phyloP scores from a whole-genome alignment of 2,329 filamentous ascomycete genomes.

The Cordyceps sp. region DNA sequence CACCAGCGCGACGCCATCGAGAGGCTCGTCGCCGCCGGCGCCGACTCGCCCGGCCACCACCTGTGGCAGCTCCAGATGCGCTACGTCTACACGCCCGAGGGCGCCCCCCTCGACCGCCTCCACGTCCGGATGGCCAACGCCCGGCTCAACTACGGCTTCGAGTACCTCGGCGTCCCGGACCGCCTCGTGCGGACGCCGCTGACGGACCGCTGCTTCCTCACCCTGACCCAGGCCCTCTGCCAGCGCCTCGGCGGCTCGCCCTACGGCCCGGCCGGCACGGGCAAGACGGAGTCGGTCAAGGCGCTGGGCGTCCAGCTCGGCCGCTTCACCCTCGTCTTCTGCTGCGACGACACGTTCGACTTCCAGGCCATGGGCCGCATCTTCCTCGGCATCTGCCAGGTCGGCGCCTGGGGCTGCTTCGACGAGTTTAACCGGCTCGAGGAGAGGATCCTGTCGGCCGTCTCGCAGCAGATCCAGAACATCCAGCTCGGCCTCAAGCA shows the following conservation, averaged over 20 bases:
- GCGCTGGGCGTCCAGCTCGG: conserved; percentile 91
- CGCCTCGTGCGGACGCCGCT: conserved; percentile 91
- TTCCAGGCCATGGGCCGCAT: conserved; percentile 99
- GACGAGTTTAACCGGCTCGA: conserved; percentile 99
- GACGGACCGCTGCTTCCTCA: conserved; percentile 96
- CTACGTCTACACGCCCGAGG: conserved; percentile 71
- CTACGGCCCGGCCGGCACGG: conserved; percentile 92
- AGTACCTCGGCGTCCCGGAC: conserved; percentile 93
- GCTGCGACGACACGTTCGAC: conserved; percentile 98
- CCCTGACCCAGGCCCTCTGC: conserved; percentile 86
- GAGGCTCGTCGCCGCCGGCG: conserved; percentile 62
- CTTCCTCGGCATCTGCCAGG: conserved; percentile 96
- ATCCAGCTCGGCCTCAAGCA: conserved; percentile 93
- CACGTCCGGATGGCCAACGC: conserved; percentile 96
- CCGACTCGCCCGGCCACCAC: conserved; percentile 63
- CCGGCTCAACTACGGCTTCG: conserved; percentile 87
- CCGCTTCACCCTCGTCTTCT: conserved; percentile 96
- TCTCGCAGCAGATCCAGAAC: conserved; percentile 98
- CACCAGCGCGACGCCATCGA: conserved; percentile 91
- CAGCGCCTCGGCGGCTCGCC: conserved; percentile 92
- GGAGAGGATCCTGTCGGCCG: conserved; percentile 90
- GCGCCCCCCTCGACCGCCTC: conserved; percentile 68
- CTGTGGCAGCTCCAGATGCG: conserved; percentile 95
- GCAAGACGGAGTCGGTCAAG: conserved; percentile 98
- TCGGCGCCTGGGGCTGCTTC: conserved; percentile 98